phyloP scores from a whole-genome alignment of 1,284 basidiomycete genomes.

The Sporisorium graminicola region DNA sequence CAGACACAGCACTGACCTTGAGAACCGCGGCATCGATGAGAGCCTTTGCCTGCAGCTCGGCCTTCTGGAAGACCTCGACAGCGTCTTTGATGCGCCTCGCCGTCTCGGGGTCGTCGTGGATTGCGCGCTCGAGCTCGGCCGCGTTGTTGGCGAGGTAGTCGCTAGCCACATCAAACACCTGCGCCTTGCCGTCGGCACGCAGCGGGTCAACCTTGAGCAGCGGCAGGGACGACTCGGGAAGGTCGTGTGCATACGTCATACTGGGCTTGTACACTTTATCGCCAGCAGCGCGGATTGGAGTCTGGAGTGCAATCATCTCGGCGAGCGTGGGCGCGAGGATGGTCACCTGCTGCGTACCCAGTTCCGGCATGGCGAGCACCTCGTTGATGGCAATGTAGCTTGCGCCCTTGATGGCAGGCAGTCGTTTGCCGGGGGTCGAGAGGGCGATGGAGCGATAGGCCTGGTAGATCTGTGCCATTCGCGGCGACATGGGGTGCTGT shows the following conservation, averaged over 20 bases:
- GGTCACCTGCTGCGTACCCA: constrained; percentile 38
- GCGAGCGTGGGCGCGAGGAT: constrained; percentile 31
- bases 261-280: constrained; percentile 29
- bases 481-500: constrained; percentile 41
- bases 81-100: constrained; percentile 36
- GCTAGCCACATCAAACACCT: constrained; percentile 13
- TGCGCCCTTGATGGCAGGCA: constrained; percentile 39
- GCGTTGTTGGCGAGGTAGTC: constrained; percentile 36
- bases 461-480: constrained; percentile 46
- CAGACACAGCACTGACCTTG: constrained; percentile 1
- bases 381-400: constrained; percentile 40
- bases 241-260: constrained; percentile 24
- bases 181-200: constrained; percentile 24
- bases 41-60: constrained; percentile 29
- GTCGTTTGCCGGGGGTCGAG: neutral
- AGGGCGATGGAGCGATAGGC: constrained; percentile 25
- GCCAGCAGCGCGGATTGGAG: neutral
- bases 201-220: constrained; percentile 34
- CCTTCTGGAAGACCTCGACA: constrained; percentile 33
- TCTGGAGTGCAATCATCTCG: constrained; percentile 23
- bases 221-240: constrained; percentile 21
- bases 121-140: constrained; percentile 14
- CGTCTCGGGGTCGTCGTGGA: constrained; percentile 28
- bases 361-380: constrained; percentile 35
- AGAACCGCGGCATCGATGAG: constrained; percentile 32